phyloP scores from a whole-genome alignment of 2,329 filamentous ascomycete species.

The Aureobasidium sp. region DNA sequence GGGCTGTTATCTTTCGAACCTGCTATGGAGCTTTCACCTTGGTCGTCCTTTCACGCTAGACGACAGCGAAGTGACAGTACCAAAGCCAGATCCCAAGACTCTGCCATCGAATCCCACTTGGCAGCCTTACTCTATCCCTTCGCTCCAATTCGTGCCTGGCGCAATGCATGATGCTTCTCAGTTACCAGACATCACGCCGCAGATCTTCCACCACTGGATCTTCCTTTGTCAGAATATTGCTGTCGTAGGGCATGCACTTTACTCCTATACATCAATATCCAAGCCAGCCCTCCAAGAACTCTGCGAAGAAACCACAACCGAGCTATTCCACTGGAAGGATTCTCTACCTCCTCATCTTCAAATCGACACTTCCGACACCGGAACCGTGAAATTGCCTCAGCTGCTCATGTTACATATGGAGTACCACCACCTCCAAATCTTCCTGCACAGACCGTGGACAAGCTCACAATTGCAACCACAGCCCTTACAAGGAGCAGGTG shows the following conservation, averaged over 20 bases:
- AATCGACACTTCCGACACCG: slow-evolving; percentile 19
- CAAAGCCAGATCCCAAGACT: slow-evolving; percentile 26
- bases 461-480: slow-evolving; percentile 34
- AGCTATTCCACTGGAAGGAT: slow-evolving; percentile 32
- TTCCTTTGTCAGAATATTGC: slow-evolving; percentile 36
- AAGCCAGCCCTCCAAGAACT: slow-evolving; percentile 30
- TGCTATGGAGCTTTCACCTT: slow-evolving; percentile 30
- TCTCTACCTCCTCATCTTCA: slow-evolving; percentile 30
- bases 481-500: slow-evolving; percentile 34
- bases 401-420: slow-evolving; percentile 25
- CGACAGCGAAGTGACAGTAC: slow-evolving; percentile 32
- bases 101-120: neutral
- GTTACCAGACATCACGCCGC: slow-evolving; percentile 11
- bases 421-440: slow-evolving; percentile 36
- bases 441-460: slow-evolving; percentile 36
- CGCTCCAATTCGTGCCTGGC: neutral
- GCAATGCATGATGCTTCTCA: neutral
- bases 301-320: slow-evolving; percentile 22
- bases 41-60: slow-evolving; percentile 35
- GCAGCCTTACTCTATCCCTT: neutral
- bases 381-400: slow-evolving; percentile 5
- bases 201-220: slow-evolving; percentile 21
- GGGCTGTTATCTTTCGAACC: slow-evolving; percentile 34
- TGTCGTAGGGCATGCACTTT: slow-evolving; percentile 34
- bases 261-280: slow-evolving; percentile 18